Base-by-base conservation (phyloP, 176 grass and related monocot genomes). In the Bonia amplexicaulis region DNA sequence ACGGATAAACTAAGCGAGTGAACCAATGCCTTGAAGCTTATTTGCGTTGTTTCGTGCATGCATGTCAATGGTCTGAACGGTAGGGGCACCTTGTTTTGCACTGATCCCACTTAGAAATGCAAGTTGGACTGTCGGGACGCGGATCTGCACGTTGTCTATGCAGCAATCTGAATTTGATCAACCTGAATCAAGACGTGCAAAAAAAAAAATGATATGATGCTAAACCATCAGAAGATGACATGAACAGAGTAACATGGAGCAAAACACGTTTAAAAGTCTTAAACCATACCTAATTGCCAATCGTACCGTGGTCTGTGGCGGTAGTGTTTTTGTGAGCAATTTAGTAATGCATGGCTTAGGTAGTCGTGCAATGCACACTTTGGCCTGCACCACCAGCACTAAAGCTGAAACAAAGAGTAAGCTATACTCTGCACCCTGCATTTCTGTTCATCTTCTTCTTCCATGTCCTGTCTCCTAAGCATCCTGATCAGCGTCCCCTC, bases 291-390 rank as follows among this genome's bases (percentile, higher is more conserved):
- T 9, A 31, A 58, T 62, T 25, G 29, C 7, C 12, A 13, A 44
- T 69, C 73, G 27, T 42, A 52, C 63, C n/a, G 49, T 9, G 41
- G 53, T 47, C 14, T 51, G 58, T 66, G 39, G 26, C 31, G 8
- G 64, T 19, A 19, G 26, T 53, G 46, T 5, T 74, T 47, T 16
- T 10, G 46, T 27, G 69, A 58, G 66, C 40, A 65, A 15, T 70
- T 42, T 17, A 64, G 35, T 78, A 48, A 53, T 57, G 9, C 20
- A 48, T 72, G 25, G 3, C 54, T 48, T 61, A 9, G 13, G 42
- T 23, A 77, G 72, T 78, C 78, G 72, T 82, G 83, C 55, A 71
- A 42, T 8, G 82, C 88, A 85, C 64, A 57, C 70, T 61, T 86
- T 86, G 65, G 71, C 88, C 63, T 54, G 35, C 77, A 82, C 12